Evolutionary conservation across 495 filamentous ascomycete species (phyloP).

Genomic region (Stereocaulon alpinum): DNA sequence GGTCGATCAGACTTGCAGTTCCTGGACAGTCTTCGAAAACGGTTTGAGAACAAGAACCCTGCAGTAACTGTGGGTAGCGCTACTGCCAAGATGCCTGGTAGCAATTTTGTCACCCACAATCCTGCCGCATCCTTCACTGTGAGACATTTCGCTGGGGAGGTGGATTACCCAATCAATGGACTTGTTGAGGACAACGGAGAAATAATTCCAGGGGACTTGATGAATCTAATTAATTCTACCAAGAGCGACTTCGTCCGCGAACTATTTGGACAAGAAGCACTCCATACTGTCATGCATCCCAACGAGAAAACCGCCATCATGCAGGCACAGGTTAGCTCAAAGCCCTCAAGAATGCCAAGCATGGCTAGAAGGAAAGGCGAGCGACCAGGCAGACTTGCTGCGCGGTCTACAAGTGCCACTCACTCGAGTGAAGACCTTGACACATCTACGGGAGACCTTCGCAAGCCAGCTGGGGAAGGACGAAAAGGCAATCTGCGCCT

Average conservation of each 20-base stretch:
- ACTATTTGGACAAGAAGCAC: constrained; percentile 84
- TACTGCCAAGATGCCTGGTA: constrained; percentile 59
- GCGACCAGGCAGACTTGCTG: constrained; percentile 35
- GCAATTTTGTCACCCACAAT: constrained; percentile 73
- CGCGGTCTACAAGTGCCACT: constrained; percentile 26
- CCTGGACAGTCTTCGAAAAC: constrained; percentile 77
- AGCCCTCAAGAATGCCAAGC: constrained; percentile 82
- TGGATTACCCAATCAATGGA: constrained; percentile 83
- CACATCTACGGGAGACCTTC: constrained; percentile 34
- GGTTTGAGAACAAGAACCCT: constrained; percentile 88
- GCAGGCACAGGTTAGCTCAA: constrained; percentile 93
- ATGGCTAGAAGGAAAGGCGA: constrained; percentile 68
- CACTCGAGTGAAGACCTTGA: constrained; percentile 47
- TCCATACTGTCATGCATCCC: constrained; percentile 83
- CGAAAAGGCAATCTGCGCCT: constrained; percentile 34
- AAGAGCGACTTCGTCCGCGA: constrained; percentile 80
- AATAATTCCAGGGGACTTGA: constrained; percentile 86
- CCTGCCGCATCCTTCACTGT: constrained; percentile 72
- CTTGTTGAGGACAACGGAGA: constrained; percentile 92
- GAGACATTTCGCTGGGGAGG: constrained; percentile 89
- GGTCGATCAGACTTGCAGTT: constrained; percentile 82
- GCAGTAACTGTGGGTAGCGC: constrained; percentile 67
- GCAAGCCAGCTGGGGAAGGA: constrained; percentile 22
- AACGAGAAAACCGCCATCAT: constrained; percentile 84
- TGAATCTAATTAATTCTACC: constrained; percentile 85